Percentiles rank a stretch among this genome's conserved stretches.
phyloP scores from a whole-genome alignment of 1,284 basidiomycete genomes.

The Cystobasidium pallidum region DNA sequence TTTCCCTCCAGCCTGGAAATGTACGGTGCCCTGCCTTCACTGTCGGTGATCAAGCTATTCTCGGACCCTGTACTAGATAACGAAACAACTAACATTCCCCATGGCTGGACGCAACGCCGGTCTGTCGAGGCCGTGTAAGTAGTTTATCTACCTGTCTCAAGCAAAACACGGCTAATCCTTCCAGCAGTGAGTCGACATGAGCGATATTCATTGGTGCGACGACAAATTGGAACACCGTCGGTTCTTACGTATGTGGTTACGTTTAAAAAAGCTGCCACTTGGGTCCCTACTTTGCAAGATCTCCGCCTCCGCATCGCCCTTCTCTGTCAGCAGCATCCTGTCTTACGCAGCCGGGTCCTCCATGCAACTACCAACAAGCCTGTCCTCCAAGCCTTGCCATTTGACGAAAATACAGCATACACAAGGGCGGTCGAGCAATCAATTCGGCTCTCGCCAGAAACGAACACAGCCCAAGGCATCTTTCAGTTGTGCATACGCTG shows the following conservation, averaged over 20 bases:
- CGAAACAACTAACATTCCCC: too few relatives aligned
- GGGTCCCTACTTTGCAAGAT: neutral
- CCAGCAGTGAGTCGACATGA: slow-evolving; percentile 33
- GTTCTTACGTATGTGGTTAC: slow-evolving; percentile 14
- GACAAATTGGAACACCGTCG: slow-evolving; percentile 15
- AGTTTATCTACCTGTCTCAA: neutral
- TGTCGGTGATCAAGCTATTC: too few relatives aligned
- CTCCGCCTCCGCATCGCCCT: neutral
- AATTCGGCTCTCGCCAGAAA: neutral
- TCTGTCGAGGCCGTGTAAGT: slow-evolving; percentile 1
- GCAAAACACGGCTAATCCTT: neutral
- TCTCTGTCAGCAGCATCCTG: neutral
- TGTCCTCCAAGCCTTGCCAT: neutral
- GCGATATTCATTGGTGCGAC: slow-evolving; percentile 19
- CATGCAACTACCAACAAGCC: slow-evolving; percentile 5
- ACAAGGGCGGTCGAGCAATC: neutral
- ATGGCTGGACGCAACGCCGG: neutral
- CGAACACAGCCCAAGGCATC: neutral
- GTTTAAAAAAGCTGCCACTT: neutral
- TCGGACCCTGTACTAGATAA: too few relatives aligned
- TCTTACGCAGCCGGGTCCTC: neutral
- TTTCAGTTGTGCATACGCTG: slow-evolving; percentile 1
- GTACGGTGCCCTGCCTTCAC: too few relatives aligned
- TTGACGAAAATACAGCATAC: neutral
- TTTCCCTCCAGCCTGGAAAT: too few relatives aligned